Percentiles rank a stretch among this genome's conserved stretches.
Evolutionary conservation across 257 asterid genomes (phyloP).

Genomic region (Solanum medicagineum): DNA sequence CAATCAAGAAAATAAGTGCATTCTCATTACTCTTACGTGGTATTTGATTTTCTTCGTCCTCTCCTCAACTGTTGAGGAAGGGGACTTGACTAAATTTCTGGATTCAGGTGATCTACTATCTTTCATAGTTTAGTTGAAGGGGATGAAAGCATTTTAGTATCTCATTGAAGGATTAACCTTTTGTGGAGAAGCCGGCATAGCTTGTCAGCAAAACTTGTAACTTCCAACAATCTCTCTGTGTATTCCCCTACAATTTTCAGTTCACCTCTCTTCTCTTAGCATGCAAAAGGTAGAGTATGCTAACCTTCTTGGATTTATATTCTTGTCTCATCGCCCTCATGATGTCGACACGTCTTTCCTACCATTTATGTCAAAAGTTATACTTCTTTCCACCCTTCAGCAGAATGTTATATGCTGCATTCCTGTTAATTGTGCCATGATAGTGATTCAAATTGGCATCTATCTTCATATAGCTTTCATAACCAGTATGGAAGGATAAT

Average conservation of each 20-base stretch:
- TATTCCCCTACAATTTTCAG: neutral
- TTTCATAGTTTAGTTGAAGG: neutral
- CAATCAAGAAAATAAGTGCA: neutral
- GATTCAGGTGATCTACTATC: neutral
- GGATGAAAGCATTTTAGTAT: neutral
- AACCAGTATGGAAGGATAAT: neutral
- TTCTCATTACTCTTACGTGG: neutral
- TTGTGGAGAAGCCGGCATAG: neutral
- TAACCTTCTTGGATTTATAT: neutral
- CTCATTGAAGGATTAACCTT: neutral
- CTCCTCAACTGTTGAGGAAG: neutral
- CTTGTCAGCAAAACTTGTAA: neutral
- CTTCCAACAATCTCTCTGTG: neutral
- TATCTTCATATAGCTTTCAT: neutral
- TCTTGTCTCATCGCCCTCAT: neutral
- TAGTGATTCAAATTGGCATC: neutral
- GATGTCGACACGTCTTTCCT: neutral
- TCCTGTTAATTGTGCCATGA: neutral
- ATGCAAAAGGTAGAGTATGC: neutral
- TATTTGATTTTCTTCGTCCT: neutral
- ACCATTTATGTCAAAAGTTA: neutral
- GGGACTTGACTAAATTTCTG: neutral
- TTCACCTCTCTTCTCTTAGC: neutral
- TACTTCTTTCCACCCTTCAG: neutral
- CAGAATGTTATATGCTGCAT: neutral